Conservation (phyloP, 257 asterid genomes). For the Scutellaria minor region DNA sequence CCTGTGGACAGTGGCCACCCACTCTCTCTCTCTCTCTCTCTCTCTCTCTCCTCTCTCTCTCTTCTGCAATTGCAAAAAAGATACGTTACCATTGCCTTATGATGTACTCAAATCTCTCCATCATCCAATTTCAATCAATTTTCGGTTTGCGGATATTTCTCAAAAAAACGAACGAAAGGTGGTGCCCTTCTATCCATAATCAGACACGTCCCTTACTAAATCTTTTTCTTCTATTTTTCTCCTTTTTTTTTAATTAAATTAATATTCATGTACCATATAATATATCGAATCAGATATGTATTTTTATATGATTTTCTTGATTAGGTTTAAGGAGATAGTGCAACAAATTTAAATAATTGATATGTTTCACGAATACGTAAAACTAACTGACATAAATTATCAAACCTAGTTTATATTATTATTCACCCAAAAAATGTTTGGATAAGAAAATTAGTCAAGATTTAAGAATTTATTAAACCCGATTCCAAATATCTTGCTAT, state of each 20-base stretch:
- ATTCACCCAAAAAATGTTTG: too few relatives aligned
- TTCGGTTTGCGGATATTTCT: constrained; percentile 18
- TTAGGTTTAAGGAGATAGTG: too few relatives aligned
- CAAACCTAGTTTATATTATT: neutral
- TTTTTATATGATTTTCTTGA: too few relatives aligned
- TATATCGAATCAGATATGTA: too few relatives aligned
- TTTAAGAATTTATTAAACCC: too few relatives aligned
- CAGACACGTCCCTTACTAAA: constrained; percentile 3
- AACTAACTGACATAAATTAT: neutral
- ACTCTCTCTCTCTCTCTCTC: constrained; percentile 29
- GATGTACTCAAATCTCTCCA: constrained; percentile 27
- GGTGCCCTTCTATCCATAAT: constrained; percentile 20
- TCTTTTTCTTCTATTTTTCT: neutral
- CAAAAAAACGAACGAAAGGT: constrained; percentile 14
- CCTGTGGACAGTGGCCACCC: constrained; percentile 40
- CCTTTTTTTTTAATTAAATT: neutral
- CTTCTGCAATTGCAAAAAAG: constrained; percentile 32
- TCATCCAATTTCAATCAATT: constrained; percentile 7
- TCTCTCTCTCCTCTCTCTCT: constrained; percentile 18
- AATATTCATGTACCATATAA: too few relatives aligned
- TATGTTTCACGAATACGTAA: neutral
- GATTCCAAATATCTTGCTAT: too few relatives aligned
- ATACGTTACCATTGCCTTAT: constrained; percentile 37
- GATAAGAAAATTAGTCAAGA: too few relatives aligned
- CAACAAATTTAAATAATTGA: too few relatives aligned